phyloP scores from a whole-genome alignment of 768 basidiomycete species.

The Leccinum longicurvipes region DNA sequence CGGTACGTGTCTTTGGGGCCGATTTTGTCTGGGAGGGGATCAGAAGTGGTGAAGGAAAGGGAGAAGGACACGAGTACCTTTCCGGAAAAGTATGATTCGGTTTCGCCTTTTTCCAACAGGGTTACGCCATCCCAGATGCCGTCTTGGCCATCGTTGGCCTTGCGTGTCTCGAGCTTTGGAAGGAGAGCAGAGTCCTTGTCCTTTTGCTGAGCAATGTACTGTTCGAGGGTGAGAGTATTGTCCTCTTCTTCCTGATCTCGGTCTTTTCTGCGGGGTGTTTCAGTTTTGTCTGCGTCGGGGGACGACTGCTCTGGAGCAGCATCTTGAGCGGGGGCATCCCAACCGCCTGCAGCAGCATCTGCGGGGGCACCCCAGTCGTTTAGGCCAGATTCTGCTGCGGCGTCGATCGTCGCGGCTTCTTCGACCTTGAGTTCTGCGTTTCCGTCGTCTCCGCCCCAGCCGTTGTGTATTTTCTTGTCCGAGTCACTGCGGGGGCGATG shows the following conservation, averaged over 20 bases:
- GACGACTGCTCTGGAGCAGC: constrained; percentile 30
- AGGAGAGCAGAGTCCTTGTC: constrained; percentile 53
- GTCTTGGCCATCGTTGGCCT: constrained; percentile 80
- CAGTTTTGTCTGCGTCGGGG: constrained; percentile 36
- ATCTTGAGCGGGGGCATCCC: constrained; percentile 36
- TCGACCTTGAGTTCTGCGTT: constrained; percentile 80
- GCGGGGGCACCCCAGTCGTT: constrained; percentile 38
- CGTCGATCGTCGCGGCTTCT: constrained; percentile 70
- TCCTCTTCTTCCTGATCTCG: constrained; percentile 82
- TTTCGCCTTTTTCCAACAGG: constrained; percentile 61
- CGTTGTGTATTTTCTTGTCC: constrained; percentile 91
- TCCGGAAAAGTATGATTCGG: constrained; percentile 79
- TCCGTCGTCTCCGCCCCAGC: constrained; percentile 94
- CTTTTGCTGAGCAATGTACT: constrained; percentile 84
- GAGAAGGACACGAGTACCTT: constrained; percentile 56
- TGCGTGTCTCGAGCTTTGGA: constrained; percentile 74
- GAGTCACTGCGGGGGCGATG: constrained; percentile 61
- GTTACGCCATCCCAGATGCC: constrained; percentile 70
- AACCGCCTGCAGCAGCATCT: constrained; percentile 31
- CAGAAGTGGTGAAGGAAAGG: not conserved
- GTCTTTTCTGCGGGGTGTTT: constrained; percentile 43
- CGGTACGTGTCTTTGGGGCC: constrained; percentile 60
- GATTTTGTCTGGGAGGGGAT: constrained; percentile 51
- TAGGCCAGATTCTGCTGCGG: constrained; percentile 45
- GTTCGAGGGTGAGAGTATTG: constrained; percentile 90